phyloP scores from a whole-genome alignment of 257 asterid genomes.

The Plectranthus barbatus region DNA sequence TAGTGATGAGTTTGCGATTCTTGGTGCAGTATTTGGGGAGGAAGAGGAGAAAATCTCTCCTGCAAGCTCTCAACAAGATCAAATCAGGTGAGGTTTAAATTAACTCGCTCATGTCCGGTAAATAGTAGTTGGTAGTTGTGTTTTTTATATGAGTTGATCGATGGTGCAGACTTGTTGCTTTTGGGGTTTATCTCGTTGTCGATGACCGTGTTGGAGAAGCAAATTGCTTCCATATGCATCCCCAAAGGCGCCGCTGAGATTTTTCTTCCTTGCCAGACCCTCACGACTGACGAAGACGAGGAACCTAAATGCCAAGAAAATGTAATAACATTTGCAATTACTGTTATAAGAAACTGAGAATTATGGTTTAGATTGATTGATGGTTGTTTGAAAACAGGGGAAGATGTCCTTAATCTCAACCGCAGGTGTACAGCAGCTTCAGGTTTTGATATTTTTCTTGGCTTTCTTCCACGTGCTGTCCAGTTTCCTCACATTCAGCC shows the following conservation, averaged over 20 bases:
- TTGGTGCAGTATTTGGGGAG: conserved; percentile 40
- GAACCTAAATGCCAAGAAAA: conserved; percentile 41
- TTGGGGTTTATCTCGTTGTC: conserved; percentile 70
- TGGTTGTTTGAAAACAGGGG: conserved; percentile 31
- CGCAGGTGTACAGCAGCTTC: conserved; percentile 59
- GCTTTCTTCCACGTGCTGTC: conserved; percentile 68
- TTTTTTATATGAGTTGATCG: not conserved
- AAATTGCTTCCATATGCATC: conserved; percentile 45
- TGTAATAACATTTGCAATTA: conserved; percentile 11
- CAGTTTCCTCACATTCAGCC: conserved; percentile 60
- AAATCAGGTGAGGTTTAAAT: conserved; percentile 49
- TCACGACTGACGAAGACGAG: conserved; percentile 23
- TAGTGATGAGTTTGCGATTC: no score
- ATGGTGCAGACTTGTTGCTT: conserved; percentile 55
- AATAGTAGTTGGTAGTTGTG: not conserved
- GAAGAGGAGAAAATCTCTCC: conserved; percentile 43
- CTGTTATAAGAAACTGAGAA: no score
- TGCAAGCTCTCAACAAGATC: conserved; percentile 49
- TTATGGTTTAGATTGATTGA: not conserved
- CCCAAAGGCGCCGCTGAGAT: conserved; percentile 31
- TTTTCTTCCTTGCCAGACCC: conserved; percentile 55
- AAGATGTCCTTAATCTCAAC: conserved; percentile 54
- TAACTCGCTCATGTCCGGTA: no score
- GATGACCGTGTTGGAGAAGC: conserved; percentile 44
- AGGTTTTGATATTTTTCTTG: conserved; percentile 54